Conservation (phyloP, 2,329 filamentous ascomycete species). For the Fusarium domesticum region DNA sequence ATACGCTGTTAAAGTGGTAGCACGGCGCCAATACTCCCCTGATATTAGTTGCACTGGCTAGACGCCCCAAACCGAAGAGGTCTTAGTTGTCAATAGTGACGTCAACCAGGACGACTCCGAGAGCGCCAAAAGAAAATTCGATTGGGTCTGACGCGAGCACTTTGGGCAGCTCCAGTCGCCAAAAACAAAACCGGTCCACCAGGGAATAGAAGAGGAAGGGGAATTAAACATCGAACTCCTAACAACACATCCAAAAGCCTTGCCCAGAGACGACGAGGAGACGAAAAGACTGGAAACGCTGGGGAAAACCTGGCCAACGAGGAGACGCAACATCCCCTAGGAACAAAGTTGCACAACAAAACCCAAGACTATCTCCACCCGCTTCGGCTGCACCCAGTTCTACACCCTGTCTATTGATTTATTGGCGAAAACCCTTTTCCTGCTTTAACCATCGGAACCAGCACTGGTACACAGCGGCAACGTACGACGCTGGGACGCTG, state of each 20-base stretch:
- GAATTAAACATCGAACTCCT: constrained; percentile 19
- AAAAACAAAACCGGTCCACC: constrained; percentile 3
- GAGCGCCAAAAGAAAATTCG: constrained; percentile 1
- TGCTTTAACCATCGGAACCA: neutral
- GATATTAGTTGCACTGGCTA: constrained; percentile 10
- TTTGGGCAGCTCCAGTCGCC: constrained; percentile 8
- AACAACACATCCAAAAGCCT: constrained; percentile 26
- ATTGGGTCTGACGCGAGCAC: constrained; percentile 15
- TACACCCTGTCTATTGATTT: neutral
- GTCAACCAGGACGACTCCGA: constrained; percentile 12
- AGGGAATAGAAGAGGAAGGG: constrained; percentile 5
- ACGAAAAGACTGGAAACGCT: neutral
- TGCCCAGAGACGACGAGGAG: neutral
- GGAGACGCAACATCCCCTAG: neutral
- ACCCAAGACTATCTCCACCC: neutral
- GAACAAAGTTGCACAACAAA: neutral
- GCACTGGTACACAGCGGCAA: neutral
- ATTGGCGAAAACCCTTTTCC: too few relatives aligned
- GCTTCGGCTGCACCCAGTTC: neutral
- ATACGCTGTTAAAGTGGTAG: constrained; percentile 11
- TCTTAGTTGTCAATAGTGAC: constrained; percentile 15
- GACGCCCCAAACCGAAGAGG: constrained; percentile 8
- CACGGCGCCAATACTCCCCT: constrained; percentile 18
- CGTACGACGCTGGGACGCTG: neutral
- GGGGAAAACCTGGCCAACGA: neutral